Evolutionary conservation across 805 yeast species (phyloP).

Genomic region (Candida broadrunensis): DNA sequence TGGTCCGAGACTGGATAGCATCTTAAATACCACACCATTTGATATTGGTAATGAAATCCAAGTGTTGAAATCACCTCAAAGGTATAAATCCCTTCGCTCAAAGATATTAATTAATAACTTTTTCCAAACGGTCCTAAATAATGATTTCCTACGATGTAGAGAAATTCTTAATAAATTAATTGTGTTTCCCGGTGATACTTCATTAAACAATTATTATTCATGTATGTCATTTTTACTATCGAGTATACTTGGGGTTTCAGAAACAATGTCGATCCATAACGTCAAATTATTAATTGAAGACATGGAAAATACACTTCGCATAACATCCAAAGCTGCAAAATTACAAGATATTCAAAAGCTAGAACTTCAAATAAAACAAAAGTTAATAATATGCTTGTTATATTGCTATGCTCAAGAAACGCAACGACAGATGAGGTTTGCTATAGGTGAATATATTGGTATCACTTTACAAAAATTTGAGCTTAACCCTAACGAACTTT

Average conservation of each 20-base stretch:
- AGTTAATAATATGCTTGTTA: conserved; percentile 1
- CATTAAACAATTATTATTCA: conserved; percentile 11
- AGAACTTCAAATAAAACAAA: background rate
- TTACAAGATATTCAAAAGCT: background rate
- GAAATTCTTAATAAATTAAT: conserved; percentile 6
- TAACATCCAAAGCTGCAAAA: too few species aligned
- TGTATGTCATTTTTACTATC: conserved; percentile 11
- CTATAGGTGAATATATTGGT: conserved; percentile 6
- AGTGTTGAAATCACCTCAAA: background rate
- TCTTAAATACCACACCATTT: conserved; percentile 1
- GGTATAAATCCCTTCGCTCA: conserved; percentile 7
- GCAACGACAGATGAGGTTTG: background rate
- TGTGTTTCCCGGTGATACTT: background rate
- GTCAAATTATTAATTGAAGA: conserved; percentile 10
- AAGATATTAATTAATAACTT: conserved; percentile 11
- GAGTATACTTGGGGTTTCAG: background rate
- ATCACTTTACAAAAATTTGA: conserved; percentile 2
- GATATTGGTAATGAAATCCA: background rate
- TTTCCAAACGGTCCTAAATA: conserved; percentile 10
- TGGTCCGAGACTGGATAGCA: too few species aligned
- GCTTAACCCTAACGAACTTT: background rate
- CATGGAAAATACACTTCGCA: too few species aligned
- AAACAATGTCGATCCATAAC: conserved; percentile 6
- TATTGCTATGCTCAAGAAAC: background rate
- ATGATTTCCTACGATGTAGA: conserved; percentile 11